A percentile compares a stretch with the other conserved stretches of the same genome.
phyloP scores from a whole-genome alignment of 2,329 filamentous ascomycete species.

The Coniosporium uncinatum region DNA sequence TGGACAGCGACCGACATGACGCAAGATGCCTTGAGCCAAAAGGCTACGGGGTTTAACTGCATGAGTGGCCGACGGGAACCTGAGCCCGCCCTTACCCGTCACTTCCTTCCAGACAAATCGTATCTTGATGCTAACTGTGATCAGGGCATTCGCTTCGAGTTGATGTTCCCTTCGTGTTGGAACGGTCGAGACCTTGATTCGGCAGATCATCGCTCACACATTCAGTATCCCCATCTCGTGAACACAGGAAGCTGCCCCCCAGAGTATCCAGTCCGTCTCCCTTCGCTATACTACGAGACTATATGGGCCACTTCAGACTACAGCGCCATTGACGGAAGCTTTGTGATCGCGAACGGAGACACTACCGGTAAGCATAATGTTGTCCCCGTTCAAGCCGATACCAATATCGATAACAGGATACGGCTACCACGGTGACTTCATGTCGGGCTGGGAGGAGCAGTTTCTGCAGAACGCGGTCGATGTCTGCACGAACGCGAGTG shows the following conservation, averaged over 20 bases:
- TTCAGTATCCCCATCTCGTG: constrained; percentile 52
- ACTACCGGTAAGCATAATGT: constrained; percentile 62
- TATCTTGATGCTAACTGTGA: constrained; percentile 69
- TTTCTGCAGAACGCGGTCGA: constrained; percentile 70
- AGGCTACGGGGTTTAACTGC: constrained; percentile 53
- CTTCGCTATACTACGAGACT: constrained; percentile 56
- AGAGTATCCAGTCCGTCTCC: constrained; percentile 46
- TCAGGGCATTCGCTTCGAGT: constrained; percentile 55
- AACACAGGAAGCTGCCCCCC: constrained; percentile 47
- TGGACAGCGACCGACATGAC: constrained; percentile 64
- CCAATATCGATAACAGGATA: no score
- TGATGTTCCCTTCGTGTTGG: constrained; percentile 73
- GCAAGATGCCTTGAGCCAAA: constrained; percentile 52
- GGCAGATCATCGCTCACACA: constrained; percentile 57
- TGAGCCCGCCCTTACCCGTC: constrained; percentile 75
- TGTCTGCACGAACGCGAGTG: constrained; percentile 66
- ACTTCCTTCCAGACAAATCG: constrained; percentile 68
- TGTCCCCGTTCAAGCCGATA: no score
- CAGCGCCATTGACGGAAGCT: constrained; percentile 50
- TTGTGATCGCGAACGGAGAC: constrained; percentile 66
- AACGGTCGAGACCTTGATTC: constrained; percentile 54
- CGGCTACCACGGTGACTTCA: constrained; percentile 76
- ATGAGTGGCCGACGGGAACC: constrained; percentile 41
- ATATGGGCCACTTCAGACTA: constrained; percentile 48
- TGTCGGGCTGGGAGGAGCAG: constrained; percentile 67